Conservation (phyloP, 148 eudicot genomes). For the Rhododendron williamsianum region DNA sequence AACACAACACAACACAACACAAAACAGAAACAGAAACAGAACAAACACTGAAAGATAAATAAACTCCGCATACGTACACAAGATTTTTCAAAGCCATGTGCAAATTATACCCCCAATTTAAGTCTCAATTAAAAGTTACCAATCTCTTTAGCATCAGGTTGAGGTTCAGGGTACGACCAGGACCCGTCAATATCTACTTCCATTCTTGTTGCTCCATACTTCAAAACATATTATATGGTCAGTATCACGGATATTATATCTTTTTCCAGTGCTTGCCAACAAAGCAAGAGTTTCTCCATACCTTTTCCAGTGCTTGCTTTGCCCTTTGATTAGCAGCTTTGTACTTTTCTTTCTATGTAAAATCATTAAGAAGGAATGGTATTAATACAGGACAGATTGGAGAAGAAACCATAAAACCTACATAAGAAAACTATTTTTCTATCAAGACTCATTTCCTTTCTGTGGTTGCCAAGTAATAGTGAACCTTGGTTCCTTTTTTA, state of each 20-base stretch:
- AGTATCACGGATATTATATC: conserved; percentile 8
- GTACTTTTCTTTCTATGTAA: conserved; percentile 59
- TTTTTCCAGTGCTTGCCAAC: not conserved
- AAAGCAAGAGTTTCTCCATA: conserved; percentile 19
- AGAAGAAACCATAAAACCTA: not conserved
- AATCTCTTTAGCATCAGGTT: conserved; percentile 41
- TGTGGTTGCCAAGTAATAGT: not conserved
- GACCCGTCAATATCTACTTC: conserved; percentile 84
- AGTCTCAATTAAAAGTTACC: conserved; percentile 25
- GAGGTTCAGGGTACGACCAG: conserved; percentile 57
- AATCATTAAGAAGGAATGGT: not conserved
- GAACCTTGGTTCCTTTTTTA: not conserved
- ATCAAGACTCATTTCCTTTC: not conserved
- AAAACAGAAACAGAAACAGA: conserved; percentile 9
- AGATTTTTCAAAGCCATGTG: not conserved
- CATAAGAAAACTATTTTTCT: not conserved
- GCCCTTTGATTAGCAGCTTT: conserved; percentile 82
- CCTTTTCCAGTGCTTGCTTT: conserved; percentile 68
- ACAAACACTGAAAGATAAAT: conserved; percentile 9
- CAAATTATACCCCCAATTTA: not conserved
- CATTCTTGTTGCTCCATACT: conserved; percentile 78
- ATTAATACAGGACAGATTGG: not conserved
- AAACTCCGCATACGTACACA: not conserved
- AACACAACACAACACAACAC: conserved; percentile 7
- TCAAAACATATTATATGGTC: conserved; percentile 24